Evolutionary conservation across 2,329 filamentous ascomycete species (phyloP).

Genomic region (Lachnellula arida): DNA sequence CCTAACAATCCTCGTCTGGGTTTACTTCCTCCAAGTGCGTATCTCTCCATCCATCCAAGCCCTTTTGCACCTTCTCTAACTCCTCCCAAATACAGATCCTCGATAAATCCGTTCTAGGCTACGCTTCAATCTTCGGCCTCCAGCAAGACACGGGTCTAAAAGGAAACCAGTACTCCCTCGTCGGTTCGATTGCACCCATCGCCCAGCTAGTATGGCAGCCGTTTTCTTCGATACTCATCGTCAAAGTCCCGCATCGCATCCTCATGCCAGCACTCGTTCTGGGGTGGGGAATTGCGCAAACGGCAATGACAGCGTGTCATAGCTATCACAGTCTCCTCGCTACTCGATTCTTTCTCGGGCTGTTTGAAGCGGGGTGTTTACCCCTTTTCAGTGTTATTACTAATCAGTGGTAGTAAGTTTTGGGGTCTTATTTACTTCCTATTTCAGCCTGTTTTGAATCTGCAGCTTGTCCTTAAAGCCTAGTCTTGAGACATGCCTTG

Average conservation of each 20-base stretch:
- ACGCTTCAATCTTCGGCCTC: slow-evolving; percentile 56
- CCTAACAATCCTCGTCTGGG: slow-evolving; percentile 50
- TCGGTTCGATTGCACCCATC: slow-evolving; percentile 54
- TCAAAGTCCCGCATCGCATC: slow-evolving; percentile 55
- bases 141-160: slow-evolving; percentile 47
- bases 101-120: slow-evolving; percentile 46
- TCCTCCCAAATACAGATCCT: slow-evolving; percentile 37
- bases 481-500: too few species aligned
- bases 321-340: slow-evolving; percentile 73
- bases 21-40: slow-evolving; percentile 49
- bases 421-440: too few species aligned
- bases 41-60: too few species aligned
- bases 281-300: slow-evolving; percentile 45
- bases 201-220: slow-evolving; percentile 59
- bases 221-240: slow-evolving; percentile 54
- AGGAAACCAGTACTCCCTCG: slow-evolving; percentile 48
- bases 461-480: too few species aligned
- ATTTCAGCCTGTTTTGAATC: too few species aligned
- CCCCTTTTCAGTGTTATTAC: slow-evolving; percentile 37
- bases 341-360: slow-evolving; percentile 78
- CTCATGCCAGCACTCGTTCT: slow-evolving; percentile 48
- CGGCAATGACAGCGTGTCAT: slow-evolving; percentile 39
- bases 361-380: slow-evolving; percentile 59
- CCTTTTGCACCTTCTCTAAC: slow-evolving; percentile 2
- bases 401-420: slow-evolving; percentile 33